A percentile compares a stretch with the other conserved stretches of the same genome.
phyloP scores from a whole-genome alignment of 179 eudicot genomes.

The Spinacia oleracea region DNA sequence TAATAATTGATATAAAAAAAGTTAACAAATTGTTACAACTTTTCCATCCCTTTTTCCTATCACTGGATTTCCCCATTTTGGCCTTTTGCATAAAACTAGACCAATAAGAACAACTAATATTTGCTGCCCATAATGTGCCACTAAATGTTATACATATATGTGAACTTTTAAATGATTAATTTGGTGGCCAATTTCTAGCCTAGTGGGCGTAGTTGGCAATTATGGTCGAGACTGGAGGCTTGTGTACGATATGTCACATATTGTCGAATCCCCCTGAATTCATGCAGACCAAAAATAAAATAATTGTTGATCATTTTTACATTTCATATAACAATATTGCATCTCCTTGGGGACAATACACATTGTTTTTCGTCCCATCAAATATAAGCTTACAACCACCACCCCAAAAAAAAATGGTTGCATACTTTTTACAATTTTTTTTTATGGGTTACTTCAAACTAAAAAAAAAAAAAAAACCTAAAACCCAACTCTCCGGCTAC shows the following conservation, averaged over 20 bases:
- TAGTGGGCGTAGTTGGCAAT: too few relatives aligned
- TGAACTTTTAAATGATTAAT: slow-evolving; percentile 17
- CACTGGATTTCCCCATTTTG: slow-evolving; percentile 22
- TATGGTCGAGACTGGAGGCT: too few relatives aligned
- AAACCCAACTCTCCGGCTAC: slow-evolving; percentile 16
- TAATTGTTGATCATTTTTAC: too few relatives aligned
- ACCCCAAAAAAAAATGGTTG: slow-evolving; percentile 2
- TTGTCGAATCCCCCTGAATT: too few relatives aligned
- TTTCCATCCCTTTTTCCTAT: too few relatives aligned
- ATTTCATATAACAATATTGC: slow-evolving; percentile 19
- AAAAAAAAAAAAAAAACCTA: background rate
- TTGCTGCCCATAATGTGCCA: slow-evolving; percentile 32
- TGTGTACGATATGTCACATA: too few relatives aligned
- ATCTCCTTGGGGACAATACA: slow-evolving; percentile 6
- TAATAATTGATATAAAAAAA: slow-evolving; percentile 34
- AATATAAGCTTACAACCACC: background rate
- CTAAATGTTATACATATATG: slow-evolving; percentile 3
- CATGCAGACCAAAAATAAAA: too few relatives aligned
- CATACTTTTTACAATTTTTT: background rate
- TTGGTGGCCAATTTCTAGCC: background rate
- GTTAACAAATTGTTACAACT: too few relatives aligned
- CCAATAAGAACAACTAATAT: slow-evolving; percentile 16
- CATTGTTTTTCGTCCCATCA: slow-evolving; percentile 7
- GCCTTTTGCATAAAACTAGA: slow-evolving; percentile 19
- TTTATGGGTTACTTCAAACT: background rate